These are phyloP conservation scores for Suillus spraguei DNA, from an alignment of 768 basidiomycete species.

Conservation along the genomic window DNA sequence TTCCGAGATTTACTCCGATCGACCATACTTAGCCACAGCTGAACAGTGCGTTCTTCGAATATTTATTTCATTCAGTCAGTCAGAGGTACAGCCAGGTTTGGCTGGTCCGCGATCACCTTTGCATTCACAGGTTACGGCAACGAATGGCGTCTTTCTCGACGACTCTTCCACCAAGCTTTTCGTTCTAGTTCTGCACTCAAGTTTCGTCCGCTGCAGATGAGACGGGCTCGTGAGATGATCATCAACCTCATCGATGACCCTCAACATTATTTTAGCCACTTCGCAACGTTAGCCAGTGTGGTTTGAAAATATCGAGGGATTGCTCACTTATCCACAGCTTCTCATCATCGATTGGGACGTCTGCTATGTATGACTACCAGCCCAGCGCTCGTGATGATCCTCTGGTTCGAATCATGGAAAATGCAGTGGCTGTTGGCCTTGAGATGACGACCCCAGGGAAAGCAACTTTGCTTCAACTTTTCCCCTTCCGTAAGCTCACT, in stretches of 20 bases:
- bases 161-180: slow-evolving; percentile 41
- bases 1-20: slow-evolving; percentile 12
- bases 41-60: slow-evolving; percentile 1
- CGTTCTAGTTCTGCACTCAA: slow-evolving; percentile 29
- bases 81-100: slow-evolving; percentile 5
- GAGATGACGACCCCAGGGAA: slow-evolving; percentile 10
- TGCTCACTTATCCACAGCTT: slow-evolving; percentile 20
- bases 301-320: background rate
- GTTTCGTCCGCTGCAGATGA: slow-evolving; percentile 28
- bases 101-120: slow-evolving; percentile 4
- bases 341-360: slow-evolving; percentile 32
- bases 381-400: slow-evolving; percentile 14
- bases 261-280: slow-evolving; percentile 30
- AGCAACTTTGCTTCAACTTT: slow-evolving; percentile 8
- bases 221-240: slow-evolving; percentile 29
- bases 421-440: slow-evolving; percentile 1
- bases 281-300: slow-evolving; percentile 8
- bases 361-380: slow-evolving; percentile 20
- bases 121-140: slow-evolving; percentile 8
- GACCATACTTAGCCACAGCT: slow-evolving; percentile 10
- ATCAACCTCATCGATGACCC: slow-evolving; percentile 30
- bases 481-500: slow-evolving; percentile 21
- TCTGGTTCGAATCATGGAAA: slow-evolving; percentile 13
- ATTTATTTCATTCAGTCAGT: background rate
- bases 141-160: slow-evolving; percentile 32